Base-by-base conservation (phyloP, 345 rosid species). In the Citrus inodora region DNA sequence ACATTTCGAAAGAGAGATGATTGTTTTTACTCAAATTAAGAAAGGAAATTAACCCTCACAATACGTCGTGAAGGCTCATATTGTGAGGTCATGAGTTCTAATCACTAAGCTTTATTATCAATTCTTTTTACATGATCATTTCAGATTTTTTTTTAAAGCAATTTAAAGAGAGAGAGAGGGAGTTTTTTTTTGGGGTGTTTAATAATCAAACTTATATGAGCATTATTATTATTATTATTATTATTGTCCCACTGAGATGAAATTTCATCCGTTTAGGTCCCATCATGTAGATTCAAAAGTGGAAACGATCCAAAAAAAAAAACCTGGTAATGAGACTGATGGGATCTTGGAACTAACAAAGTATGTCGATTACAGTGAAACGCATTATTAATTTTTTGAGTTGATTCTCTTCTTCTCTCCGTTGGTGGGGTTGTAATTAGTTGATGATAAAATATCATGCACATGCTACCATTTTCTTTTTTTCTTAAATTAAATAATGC, bases 331-430 rank as follows among this genome's bases (percentile, higher is more conserved):
- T 53, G 22, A 53, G 33, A 17, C 9, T 38, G 76, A 73, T 59
- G 69, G 77, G 38, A 62, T 74, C 58, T 74, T 9, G 77, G 69
- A 74, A 40, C 68, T 61, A 60, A 61, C 58, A 61, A 62, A 74
- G 56, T 5, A 13, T 9, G 38, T 35, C n/a, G 61, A 58, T 56
- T 3, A 56, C 0, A n/a, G 53, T 37, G 16, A 56, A 60, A 35
- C 55, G 16, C 33, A 9, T 73, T 22, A 59, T 35, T 37, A n/a
- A 9, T 67, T 37, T 67, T 37, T 37, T 9, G n/a, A 66, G 22
- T 1, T 25, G 67, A 14, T 48, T 27, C 22, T 48, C 28, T 48
- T 70, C 6, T 13, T 17, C 46, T 66, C 70, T 17, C 19, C 1
- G 48, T 66, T 40, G 25, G 72, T 68, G 55, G 73, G 35, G 61